These are phyloP conservation scores for Jacaranda copaia DNA, from an alignment of 257 asterid species.

Conservation along the genomic window DNA sequence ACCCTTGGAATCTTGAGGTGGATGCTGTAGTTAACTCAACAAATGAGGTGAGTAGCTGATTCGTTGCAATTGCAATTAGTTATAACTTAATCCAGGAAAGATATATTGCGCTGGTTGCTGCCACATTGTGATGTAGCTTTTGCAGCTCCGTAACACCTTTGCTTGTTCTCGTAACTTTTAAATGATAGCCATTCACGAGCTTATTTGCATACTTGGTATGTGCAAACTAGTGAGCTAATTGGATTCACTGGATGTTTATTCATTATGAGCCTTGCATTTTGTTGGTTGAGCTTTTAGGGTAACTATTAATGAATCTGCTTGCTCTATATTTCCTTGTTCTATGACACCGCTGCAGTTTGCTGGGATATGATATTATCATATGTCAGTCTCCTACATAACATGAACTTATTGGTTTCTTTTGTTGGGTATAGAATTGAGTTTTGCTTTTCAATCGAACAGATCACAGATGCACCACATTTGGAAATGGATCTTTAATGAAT, in stretches of 20 bases:
- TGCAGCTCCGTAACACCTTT: neutral
- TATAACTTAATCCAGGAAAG: neutral
- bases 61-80: neutral
- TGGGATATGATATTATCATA: neutral
- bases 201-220: neutral
- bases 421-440: neutral
- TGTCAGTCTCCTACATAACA: no score
- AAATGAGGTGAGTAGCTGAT: conserved; percentile 62
- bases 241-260: no score
- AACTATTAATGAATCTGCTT: conserved; percentile 8
- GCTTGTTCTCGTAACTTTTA: conserved; percentile 21
- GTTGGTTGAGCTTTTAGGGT: neutral
- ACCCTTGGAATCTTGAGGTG: conserved; percentile 87
- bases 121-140: neutral
- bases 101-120: neutral
- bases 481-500: no score
- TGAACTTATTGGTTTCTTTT: neutral
- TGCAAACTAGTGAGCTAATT: neutral
- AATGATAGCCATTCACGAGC: neutral
- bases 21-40: conserved; percentile 87
- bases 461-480: no score
- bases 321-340: neutral
- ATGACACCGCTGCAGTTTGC: neutral
- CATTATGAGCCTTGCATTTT: neutral
- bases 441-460: neutral